phyloP scores from a whole-genome alignment of 768 basidiomycete species.

The Polyporus arcularius region DNA sequence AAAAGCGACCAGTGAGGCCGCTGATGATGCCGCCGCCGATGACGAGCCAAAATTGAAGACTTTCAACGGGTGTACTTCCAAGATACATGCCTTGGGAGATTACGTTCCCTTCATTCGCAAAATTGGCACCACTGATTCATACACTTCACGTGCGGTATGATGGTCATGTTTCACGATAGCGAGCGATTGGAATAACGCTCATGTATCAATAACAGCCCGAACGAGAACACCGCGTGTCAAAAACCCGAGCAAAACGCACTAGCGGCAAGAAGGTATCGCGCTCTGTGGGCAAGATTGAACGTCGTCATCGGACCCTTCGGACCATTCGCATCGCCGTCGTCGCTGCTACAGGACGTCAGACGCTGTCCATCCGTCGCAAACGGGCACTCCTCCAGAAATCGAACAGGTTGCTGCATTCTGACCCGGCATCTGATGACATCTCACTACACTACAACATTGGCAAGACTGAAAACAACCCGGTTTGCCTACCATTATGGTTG shows the following conservation, averaged over 20 bases:
- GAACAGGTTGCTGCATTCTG: background rate
- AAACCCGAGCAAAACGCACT: background rate
- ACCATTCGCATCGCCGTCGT: background rate
- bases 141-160: background rate
- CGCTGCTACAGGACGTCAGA: background rate
- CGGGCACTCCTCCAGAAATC: background rate
- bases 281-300: background rate
- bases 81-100: conserved; percentile 29
- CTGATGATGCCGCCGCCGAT: too few species aligned
- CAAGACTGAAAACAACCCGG: background rate
- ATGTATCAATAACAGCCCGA: too few species aligned
- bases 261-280: background rate
- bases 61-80: conserved; percentile 28
- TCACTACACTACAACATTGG: background rate
- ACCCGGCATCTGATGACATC: background rate
- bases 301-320: background rate
- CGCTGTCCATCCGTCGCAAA: background rate
- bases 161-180: too few species aligned
- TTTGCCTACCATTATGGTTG: background rate
- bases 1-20: too few species aligned
- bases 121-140: conserved; percentile 24
- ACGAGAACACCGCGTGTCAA: background rate
- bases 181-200: too few species aligned
- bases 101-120: conserved; percentile 7
- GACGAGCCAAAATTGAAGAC: background rate